Base-by-base conservation (phyloP, 768 basidiomycete species). In the Clitopilus hobsonii region DNA sequence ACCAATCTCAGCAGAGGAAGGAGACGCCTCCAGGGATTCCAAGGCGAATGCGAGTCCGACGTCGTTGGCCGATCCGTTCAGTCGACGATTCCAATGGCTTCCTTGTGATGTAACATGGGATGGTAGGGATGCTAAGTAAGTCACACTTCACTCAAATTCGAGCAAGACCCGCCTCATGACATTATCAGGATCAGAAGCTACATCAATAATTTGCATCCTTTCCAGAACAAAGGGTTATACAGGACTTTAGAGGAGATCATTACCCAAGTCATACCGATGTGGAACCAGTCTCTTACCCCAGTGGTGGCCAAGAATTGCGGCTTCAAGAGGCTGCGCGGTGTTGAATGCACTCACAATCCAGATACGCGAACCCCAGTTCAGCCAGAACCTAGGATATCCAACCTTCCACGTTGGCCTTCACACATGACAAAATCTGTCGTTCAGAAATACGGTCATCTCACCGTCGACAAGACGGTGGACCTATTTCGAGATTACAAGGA, bases 151-250 rank as follows among this genome's bases (percentile, higher is more conserved):
- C n/a, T 27, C 26, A 10, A 51, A 36, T 14, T 36, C 13, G 13
- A 4, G 4, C 29, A 2, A 16, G 10, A 50, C 16, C n/a, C 8
- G 11, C 5, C 24, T 5, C 53, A 4, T 20, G 29, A n/a, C n/a
- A n/a, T n/a, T n/a, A n/a, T 52, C 23, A 29, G 63, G 64, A n/a
- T 69, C 27, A 57, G 51, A 16, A 67, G 68, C 7, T 76, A 78
- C 57, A 74, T 76, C 61, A 76, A 76, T 56, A 73, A 72, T 49
- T 60, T 77, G 7, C 67, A 74, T 54, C 74, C 73, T 5, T 28
- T 58, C 8, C 49, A 55, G 6, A 59, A 63, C 52, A 20, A 23
- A 41, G 45, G 60, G n/a, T 56, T 74, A 3, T 69, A 69, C 58
- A 6, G 27, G 24, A 48, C 62, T 14, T 53, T 73, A 23, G 66